Evolutionary conservation across 495 filamentous ascomycete species (phyloP), one percentile per base, ranked within the genome.

Genomic region (Jackrogersella multiformis): DNA sequence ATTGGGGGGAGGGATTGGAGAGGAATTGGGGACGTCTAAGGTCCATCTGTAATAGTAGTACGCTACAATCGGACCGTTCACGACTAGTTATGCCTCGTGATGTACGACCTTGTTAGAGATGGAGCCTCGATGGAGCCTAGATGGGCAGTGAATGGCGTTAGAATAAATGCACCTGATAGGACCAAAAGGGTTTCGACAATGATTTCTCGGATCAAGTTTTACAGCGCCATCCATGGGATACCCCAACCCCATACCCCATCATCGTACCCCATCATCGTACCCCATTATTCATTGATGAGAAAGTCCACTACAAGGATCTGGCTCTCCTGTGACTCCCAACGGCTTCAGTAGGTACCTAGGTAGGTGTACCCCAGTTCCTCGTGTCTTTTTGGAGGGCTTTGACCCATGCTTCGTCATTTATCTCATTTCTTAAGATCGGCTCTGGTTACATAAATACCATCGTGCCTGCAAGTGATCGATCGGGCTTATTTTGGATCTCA

Each of bases 11-110:
- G 4, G 18, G 23, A 36, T 30, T 48, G 38, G 35, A 20, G 41
- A 41, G 39, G 36, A 55, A 20, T n/a, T 23, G 4, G 48, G 51
- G 30, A 39, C 46, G 24, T 52, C 39, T 3, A 39, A 39, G 39
- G 45, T 55, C 41, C 51, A 52, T 55, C 20, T 59, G 24, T 61
- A n/a, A n/a, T n/a, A n/a, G n/a, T n/a, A n/a, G n/a, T n/a, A 49
- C 41, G 56, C 41, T 46, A 53, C 56, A 69, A 69, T 69, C 61
- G 61, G 66, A 61, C 61, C 66, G 66, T 61, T 56, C 55, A 21
- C 23, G 24, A 49, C 39, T 60, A 56, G 42, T 34, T 44, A 56
- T 28, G 49, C 49, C 61, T 64, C 53, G 60, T 64, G 56, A 61
- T 55, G 56, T 64, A 48, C 51, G 15, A 69, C 56, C 32, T 56